These are phyloP conservation scores for Hanseniaspora uvarum DNA, from an alignment of 1,139 yeast genomes.

Conservation along the genomic window DNA sequence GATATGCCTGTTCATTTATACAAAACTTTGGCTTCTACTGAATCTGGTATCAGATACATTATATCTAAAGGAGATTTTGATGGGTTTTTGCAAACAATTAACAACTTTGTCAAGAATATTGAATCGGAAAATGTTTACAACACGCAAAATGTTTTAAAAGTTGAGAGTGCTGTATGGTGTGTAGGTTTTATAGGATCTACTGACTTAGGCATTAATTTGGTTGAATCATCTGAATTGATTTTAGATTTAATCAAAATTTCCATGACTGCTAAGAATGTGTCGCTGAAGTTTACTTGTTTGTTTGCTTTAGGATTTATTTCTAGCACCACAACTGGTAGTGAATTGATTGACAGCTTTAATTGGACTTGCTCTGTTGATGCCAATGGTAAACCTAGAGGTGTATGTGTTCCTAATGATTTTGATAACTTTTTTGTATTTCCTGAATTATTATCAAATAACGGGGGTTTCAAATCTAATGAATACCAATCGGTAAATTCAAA, in stretches of 20 bases:
- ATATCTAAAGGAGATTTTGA: constrained; percentile 41
- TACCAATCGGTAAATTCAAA: constrained; percentile 18
- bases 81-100: constrained; percentile 36
- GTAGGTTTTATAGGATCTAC: constrained; percentile 73
- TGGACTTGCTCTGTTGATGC: constrained; percentile 59
- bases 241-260: constrained; percentile 47
- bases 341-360: constrained; percentile 68
- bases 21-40: constrained; percentile 68
- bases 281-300: constrained; percentile 65
- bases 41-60: constrained; percentile 57
- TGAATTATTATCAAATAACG: constrained; percentile 11
- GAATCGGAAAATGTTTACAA: constrained; percentile 26
- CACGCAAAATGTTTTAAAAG: constrained; percentile 32
- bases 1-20: constrained; percentile 61
- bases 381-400: constrained; percentile 45
- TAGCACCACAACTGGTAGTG: constrained; percentile 67
- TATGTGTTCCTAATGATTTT: constrained; percentile 43
- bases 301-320: constrained; percentile 69
- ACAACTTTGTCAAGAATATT: constrained; percentile 28
- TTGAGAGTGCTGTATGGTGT: constrained; percentile 80
- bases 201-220: constrained; percentile 52
- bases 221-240: constrained; percentile 53
- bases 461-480: neutral
- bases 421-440: constrained; percentile 26
- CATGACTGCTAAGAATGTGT: constrained; percentile 47